Percentiles rank a stretch among this genome's conserved stretches.
These are phyloP conservation scores for Kazachstania sp. DNA, from an alignment of 1,139 yeast genomes.

Conservation along the genomic window DNA sequence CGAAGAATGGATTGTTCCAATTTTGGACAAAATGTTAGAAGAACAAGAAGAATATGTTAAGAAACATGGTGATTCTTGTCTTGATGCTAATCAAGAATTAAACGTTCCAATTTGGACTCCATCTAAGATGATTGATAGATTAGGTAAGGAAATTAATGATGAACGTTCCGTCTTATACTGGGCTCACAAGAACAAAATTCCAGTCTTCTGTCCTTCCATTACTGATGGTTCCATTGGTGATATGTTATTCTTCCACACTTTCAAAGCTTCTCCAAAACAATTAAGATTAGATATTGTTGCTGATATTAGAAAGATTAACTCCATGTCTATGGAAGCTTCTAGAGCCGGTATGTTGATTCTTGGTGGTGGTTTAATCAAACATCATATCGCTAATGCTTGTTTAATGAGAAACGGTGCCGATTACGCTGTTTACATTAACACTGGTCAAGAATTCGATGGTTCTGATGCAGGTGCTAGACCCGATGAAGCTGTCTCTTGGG, in stretches of 20 bases:
- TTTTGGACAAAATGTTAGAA: conserved; percentile 73
- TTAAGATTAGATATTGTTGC: conserved; percentile 85
- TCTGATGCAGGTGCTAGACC: conserved; percentile 99
- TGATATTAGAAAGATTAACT: conserved; percentile 83
- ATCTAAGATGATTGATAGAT: conserved; percentile 78
- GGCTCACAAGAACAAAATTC: conserved; percentile 95
- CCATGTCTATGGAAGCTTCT: conserved; percentile 93
- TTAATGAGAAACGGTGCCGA: conserved; percentile 99
- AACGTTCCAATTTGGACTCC: conserved; percentile 84
- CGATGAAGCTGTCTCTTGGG: conserved; percentile 98
- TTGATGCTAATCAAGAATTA: conserved; percentile 40
- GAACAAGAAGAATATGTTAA: conserved; percentile 72
- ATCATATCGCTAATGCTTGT: conserved; percentile 96
- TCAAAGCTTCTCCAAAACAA: conserved; percentile 85
- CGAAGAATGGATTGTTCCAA: conserved; percentile 97
- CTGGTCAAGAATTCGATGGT: conserved; percentile 98
- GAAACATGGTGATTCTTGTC: conserved; percentile 39
- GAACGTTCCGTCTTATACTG: conserved; percentile 92
- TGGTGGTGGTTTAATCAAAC: conserved; percentile 95
- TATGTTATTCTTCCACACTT: conserved; percentile 96
- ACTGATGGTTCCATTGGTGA: conserved; percentile 99
- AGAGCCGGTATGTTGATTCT: conserved; percentile 91
- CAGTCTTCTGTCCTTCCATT: conserved; percentile 92
- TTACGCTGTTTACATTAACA: conserved; percentile 90
- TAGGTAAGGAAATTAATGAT: conserved; percentile 91